Percentiles rank a stretch among this genome's conserved stretches.
These are phyloP conservation scores for Ogataea methanolica DNA, from an alignment of 805 yeast species.

Conservation along the genomic window DNA sequence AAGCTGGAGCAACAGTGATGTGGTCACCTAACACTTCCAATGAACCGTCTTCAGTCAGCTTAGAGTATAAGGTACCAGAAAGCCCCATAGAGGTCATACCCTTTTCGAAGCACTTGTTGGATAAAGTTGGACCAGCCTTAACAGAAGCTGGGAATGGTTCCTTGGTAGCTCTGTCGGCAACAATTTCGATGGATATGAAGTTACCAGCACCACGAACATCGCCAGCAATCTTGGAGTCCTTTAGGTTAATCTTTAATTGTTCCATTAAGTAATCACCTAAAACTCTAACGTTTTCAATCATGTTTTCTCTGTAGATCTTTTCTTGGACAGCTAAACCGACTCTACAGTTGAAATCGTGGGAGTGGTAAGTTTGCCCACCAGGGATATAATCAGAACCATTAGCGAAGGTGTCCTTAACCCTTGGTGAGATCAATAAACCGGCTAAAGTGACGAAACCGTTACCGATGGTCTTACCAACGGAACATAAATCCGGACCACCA, in stretches of 20 bases:
- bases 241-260: constrained; percentile 32
- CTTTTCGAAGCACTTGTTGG: constrained; percentile 34
- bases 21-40: constrained; percentile 36
- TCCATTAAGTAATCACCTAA: constrained; percentile 40
- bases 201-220: constrained; percentile 63
- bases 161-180: constrained; percentile 47
- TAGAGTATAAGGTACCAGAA: constrained; percentile 34
- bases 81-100: constrained; percentile 46
- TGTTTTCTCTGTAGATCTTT: constrained; percentile 30
- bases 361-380: constrained; percentile 51
- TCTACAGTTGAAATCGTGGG: constrained; percentile 42
- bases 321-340: constrained; percentile 44
- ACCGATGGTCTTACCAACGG: constrained; percentile 46
- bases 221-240: constrained; percentile 40
- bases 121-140: constrained; percentile 33
- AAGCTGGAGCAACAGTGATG: constrained; percentile 44
- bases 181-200: constrained; percentile 55
- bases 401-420: constrained; percentile 34
- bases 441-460: constrained; percentile 48
- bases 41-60: constrained; percentile 25
- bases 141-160: constrained; percentile 38
- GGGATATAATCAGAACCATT: constrained; percentile 36
- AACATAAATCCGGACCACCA: constrained; percentile 44
- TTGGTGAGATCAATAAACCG: constrained; percentile 39
- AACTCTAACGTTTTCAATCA: constrained; percentile 38